These are phyloP conservation scores for Melaleuca alternifolia DNA, from an alignment of 345 rosid species.

Conservation along the genomic window DNA sequence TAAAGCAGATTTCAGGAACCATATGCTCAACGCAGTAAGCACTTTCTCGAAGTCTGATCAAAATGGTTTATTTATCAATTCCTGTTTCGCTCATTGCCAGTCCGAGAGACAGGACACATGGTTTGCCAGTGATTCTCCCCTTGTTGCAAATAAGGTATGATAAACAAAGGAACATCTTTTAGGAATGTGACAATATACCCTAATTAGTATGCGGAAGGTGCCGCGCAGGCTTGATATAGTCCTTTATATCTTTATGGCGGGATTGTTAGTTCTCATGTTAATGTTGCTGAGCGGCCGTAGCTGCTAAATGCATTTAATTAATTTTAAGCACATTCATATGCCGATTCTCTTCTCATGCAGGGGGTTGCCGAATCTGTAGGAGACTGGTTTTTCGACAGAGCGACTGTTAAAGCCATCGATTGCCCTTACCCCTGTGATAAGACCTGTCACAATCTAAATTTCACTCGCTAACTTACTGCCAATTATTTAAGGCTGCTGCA, in stretches of 20 bases:
- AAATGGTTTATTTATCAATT: conserved; percentile 79
- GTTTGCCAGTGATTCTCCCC: conserved; percentile 74
- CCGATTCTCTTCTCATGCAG: conserved; percentile 22
- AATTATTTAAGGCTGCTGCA: conserved; percentile 2
- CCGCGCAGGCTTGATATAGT: background rate
- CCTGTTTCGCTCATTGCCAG: conserved; percentile 93
- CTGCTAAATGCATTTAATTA: background rate
- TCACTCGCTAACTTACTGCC: conserved; percentile 11
- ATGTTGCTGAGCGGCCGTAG: background rate
- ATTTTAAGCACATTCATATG: background rate
- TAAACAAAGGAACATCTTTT: background rate
- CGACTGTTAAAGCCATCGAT: conserved; percentile 38
- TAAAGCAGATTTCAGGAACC: conserved; percentile 59
- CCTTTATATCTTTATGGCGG: background rate
- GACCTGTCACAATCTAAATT: conserved; percentile 74
- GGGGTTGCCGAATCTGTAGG: conserved; percentile 77
- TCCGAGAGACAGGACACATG: conserved; percentile 82
- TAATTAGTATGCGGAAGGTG: background rate
- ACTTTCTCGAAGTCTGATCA: conserved; percentile 34
- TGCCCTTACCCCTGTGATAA: conserved; percentile 80
- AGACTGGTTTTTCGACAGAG: conserved; percentile 76
- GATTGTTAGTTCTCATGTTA: background rate
- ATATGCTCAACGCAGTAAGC: conserved; percentile 48
- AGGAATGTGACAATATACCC: background rate
- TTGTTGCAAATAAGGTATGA: conserved; percentile 41